Conservation (phyloP, 2,329 filamentous ascomycete species). For the Dactylonectria macrodidyma region DNA sequence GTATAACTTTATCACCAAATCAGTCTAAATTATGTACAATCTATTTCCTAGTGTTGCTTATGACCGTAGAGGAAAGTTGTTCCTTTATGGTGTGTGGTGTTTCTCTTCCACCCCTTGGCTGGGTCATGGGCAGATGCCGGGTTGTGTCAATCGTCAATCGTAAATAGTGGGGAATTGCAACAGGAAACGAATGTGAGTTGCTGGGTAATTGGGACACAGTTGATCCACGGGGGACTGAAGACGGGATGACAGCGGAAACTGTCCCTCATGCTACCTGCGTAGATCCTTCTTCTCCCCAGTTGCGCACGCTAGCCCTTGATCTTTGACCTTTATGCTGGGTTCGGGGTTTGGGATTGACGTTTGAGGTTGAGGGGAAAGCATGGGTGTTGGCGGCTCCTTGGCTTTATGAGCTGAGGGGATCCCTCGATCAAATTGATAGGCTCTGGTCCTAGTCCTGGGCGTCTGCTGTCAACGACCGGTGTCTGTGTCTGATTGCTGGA, state of each 20-base stretch:
- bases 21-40: no score
- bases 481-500: neutral
- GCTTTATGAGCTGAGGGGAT: conserved; percentile 34
- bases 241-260: conserved; percentile 43
- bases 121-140: neutral
- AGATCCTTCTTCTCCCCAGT: conserved; percentile 12
- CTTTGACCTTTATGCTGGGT: conserved; percentile 2
- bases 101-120: no score
- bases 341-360: conserved; percentile 22
- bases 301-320: neutral
- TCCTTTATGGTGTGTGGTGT: no score
- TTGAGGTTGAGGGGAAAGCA: conserved; percentile 10
- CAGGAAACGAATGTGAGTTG: neutral
- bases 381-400: conserved; percentile 28
- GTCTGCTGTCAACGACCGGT: neutral
- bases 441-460: conserved; percentile 36
- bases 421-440: conserved; percentile 11
- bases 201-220: neutral
- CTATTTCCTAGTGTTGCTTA: no score
- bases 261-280: conserved; percentile 21
- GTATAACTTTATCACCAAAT: no score
- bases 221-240: neutral
- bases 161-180: conserved; percentile 16
- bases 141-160: conserved; percentile 8
- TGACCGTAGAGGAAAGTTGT: no score